A percentile compares a stretch with the other conserved stretches of the same genome.
These are phyloP conservation scores for Secale cereale DNA, from an alignment of 176 grass and related monocot species.

Conservation along the genomic window DNA sequence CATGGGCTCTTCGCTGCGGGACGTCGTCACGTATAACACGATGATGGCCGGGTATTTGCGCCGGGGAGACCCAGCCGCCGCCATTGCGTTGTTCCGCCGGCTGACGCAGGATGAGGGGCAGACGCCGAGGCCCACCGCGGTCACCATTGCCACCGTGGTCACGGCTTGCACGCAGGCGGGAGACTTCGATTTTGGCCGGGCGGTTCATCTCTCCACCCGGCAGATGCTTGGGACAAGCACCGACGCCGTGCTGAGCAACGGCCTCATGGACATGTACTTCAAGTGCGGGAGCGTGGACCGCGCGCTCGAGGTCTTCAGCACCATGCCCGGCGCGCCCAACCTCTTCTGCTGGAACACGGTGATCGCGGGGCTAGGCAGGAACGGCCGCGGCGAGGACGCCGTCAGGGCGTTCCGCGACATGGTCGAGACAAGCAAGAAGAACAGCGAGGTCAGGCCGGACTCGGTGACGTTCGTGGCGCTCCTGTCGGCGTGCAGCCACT, in stretches of 20 bases:
- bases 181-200: constrained; percentile 28
- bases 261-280: constrained; percentile 60
- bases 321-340: constrained; percentile 16
- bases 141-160: constrained; percentile 41
- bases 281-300: constrained; percentile 43
- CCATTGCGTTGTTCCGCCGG: constrained; percentile 24
- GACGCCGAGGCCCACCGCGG: constrained; percentile 19
- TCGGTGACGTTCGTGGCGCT: constrained; percentile 53
- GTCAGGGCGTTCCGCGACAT: constrained; percentile 29
- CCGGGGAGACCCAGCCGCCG: not conserved
- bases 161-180: constrained; percentile 38
- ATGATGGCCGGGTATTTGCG: constrained; percentile 48
- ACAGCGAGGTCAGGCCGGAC: not conserved
- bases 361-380: constrained; percentile 44
- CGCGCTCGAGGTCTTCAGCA: constrained; percentile 24
- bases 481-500: constrained; percentile 59
- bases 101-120: not conserved
- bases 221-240: not conserved
- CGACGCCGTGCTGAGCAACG: constrained; percentile 34
- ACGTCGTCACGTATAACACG: constrained; percentile 47
- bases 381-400: constrained; percentile 46
- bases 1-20: not conserved
- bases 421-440: not conserved
- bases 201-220: constrained; percentile 24
- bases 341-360: constrained; percentile 58